Percentiles rank a stretch among this genome's conserved stretches.
phyloP scores from a whole-genome alignment of 106 monocot species.

The Gastrodia elata region DNA sequence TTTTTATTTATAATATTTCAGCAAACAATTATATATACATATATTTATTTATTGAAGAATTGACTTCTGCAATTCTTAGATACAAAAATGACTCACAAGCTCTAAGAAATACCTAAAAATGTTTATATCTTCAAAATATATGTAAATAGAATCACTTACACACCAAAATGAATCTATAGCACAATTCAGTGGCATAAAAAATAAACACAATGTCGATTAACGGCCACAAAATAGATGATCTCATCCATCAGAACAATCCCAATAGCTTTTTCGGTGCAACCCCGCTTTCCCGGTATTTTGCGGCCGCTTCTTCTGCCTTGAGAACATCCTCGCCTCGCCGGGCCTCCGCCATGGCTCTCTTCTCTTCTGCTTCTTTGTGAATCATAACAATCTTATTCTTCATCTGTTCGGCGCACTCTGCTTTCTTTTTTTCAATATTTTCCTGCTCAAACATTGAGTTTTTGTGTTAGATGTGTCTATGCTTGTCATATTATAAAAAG shows the following conservation, averaged over 20 bases:
- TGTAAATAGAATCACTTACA: too few species aligned
- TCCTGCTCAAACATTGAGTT: slow-evolving; percentile 18
- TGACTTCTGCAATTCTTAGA: too few species aligned
- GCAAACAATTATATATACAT: too few species aligned
- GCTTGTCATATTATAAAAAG: background rate
- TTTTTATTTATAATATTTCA: too few species aligned
- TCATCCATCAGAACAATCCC: background rate
- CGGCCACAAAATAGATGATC: background rate
- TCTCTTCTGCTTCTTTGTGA: slow-evolving; percentile 55
- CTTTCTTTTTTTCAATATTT: slow-evolving; percentile 33
- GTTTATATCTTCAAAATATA: too few species aligned
- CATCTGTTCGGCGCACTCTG: slow-evolving; percentile 10
- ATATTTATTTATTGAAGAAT: too few species aligned
- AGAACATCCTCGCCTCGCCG: slow-evolving; percentile 21
- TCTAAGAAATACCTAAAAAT: too few species aligned
- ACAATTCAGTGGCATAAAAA: too few species aligned
- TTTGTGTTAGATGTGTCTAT: background rate
- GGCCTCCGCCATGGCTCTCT: slow-evolving; percentile 26
- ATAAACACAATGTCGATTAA: too few species aligned
- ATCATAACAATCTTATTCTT: slow-evolving; percentile 37
- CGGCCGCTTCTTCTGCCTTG: slow-evolving; percentile 36
- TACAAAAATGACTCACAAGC: too few species aligned
- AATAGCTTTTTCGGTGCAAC: background rate
- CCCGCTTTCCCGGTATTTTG: slow-evolving; percentile 28
- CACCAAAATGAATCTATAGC: too few species aligned